Evolutionary conservation across 192 early-diverging fungal species (phyloP), one percentile per base, ranked within the genome.

Genomic region (Backusella liffmaniae): DNA sequence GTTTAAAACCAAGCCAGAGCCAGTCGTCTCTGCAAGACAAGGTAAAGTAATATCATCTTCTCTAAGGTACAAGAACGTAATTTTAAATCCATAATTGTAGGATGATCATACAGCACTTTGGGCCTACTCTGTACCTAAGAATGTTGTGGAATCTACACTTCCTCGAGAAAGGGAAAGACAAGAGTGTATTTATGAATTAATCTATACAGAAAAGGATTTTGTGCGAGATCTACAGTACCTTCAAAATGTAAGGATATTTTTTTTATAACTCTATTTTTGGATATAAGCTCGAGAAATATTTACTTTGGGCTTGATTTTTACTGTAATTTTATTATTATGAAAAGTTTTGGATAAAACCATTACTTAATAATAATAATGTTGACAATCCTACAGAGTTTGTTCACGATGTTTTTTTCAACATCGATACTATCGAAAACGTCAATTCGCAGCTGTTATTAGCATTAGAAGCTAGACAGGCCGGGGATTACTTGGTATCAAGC

Each of bases 111-210:
- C 12, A 53, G 35, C 86, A 72, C 83, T 93, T 68, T 98, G 97
- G 97, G 88, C 90, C 32, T 91, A 89, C 66, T 91, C 93, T 1
- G 95, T 97, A 23, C 91, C 96, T 13, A 87, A 87, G 73, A 89
- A 93, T 23, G 84, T 97, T 32, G 80, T 92, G 3, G 91, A 93
- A 49, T 86, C 90, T 5, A 87, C 94, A 3, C 91, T 91, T 15
- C 80, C 90, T 37, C 73, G 86, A 44, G 96, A 99, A 80, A 88
- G 92, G 66, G 93, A 95, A 76, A 89, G 97, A 0, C 97, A 99
- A 81, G 96, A 99, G 80, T 89, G 90, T 29, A 94, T 99, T 78
- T 97, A 91, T 79, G 97, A 99, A 85, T 79, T 98, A 66, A 93
- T 97, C 29, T 89, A 95, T 65, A 96, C 92, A 3, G 95, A 99